Evolutionary conservation across 2,329 filamentous ascomycete genomes (phyloP), one percentile per base, ranked within the genome.

Genomic region (Trichoderma guizhouense): DNA sequence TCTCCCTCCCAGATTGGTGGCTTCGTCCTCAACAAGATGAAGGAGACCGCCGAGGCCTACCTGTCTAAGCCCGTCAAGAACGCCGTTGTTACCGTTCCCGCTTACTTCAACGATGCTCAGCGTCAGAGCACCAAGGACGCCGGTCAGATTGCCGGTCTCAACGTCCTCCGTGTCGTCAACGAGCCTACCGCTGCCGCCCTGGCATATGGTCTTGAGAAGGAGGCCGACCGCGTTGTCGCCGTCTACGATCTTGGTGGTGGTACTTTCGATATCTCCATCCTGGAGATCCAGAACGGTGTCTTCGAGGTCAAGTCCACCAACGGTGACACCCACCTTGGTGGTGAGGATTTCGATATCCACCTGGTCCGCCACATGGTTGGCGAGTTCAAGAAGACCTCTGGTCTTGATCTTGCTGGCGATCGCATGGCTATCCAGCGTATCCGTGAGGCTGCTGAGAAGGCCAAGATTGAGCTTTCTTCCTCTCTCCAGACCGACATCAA

Each of bases 231-330:
- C 76, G 86, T 97, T 73, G 92, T 98, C 79, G 94, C 95, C 78
- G 95, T 98, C 82, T 98, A 97, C 87, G 95, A 98, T 92, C 89
- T 98, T 79, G 95, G 95, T 86, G 95, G 95, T 90, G 95, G 95
- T 90, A 98, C 95, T 78, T 98, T 98, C 85, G 95, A 98, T 94
- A 97, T 98, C 84, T 98, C 95, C 75, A 91, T 98, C 74, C 92
- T 98, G 18, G 94, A 97, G 86, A 98, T 98, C 81, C 94, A 97
- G 86, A 94, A 94, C 84, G 95, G 95, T 83, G 95, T 98, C 71
- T 98, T 98, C 83, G 95, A 98, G 88, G 95, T 98, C 84, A 98
- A 98, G 90, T 97, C 95, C 21, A 98, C 95, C 87, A 97, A 97
- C 84, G 95, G 95, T 91, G 95, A 98, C 83, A 98, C 95, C 76